A percentile compares a stretch with the other conserved stretches of the same genome.
Evolutionary conservation across 2,329 filamentous ascomycete genomes (phyloP).

Genomic region (Sporothrix brunneoviolacea): DNA sequence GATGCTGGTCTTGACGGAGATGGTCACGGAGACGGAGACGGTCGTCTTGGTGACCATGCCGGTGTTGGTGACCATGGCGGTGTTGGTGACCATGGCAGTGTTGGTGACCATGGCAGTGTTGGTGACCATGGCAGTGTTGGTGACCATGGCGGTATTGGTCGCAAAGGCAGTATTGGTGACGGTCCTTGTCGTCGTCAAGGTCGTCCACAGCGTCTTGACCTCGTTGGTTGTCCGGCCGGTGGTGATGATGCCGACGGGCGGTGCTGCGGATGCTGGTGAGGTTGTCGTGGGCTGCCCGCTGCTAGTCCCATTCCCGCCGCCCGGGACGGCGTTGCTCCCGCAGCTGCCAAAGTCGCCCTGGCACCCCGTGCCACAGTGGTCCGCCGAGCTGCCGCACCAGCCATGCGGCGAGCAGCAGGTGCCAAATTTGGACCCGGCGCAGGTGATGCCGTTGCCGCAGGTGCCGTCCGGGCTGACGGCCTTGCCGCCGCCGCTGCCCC

Average conservation of each 20-base stretch:
- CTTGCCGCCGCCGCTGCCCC: background rate
- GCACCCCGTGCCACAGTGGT: constrained; percentile 26
- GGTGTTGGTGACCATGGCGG: background rate
- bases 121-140: constrained; percentile 1
- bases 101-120: background rate
- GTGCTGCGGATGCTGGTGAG: background rate
- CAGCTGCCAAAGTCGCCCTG: constrained; percentile 21
- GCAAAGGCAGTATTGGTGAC: background rate
- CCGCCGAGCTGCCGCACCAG: constrained; percentile 25
- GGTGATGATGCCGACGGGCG: background rate
- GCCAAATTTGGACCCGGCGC: constrained; percentile 20
- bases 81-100: background rate
- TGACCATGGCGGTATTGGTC: constrained; percentile 1
- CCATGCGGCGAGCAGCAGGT: constrained; percentile 27
- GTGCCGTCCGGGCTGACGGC: constrained; percentile 5
- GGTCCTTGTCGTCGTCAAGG: constrained; percentile 1
- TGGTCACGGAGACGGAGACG: too few relatives aligned
- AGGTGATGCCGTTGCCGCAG: constrained; percentile 22
- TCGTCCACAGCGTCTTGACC: constrained; percentile 7
- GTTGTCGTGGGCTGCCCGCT: background rate
- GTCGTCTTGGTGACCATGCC: background rate
- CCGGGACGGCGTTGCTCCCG: background rate
- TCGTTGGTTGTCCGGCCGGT: background rate
- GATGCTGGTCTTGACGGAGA: background rate
- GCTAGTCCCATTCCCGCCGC: background rate